Conservation (phyloP, 2,329 filamentous ascomycete genomes). For the Cordyceps cicadae region DNA sequence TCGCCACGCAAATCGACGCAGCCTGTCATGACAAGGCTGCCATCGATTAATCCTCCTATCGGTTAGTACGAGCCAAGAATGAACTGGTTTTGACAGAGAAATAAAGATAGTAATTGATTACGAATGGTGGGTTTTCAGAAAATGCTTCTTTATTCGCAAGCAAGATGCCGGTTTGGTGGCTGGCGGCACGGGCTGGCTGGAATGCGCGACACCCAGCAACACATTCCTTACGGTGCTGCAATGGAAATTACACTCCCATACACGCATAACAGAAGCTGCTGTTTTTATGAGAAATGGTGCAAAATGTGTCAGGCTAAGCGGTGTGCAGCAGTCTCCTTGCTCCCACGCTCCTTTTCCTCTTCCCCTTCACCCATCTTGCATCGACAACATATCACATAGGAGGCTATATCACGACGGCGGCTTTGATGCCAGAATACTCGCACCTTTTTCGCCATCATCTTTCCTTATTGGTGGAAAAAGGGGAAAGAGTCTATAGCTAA, state of each 20-base stretch:
- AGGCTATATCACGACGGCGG: background rate
- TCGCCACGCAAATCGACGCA: background rate
- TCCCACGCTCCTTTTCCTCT: background rate
- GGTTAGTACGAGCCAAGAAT: background rate
- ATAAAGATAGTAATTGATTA: background rate
- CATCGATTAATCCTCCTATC: background rate
- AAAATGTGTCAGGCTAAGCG: background rate
- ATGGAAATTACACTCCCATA: constrained; percentile 18
- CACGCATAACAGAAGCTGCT: background rate
- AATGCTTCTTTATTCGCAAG: background rate
- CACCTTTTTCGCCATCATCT: background rate
- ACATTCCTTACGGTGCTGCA: constrained; percentile 29
- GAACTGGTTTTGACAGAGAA: background rate
- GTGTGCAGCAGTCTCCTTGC: background rate
- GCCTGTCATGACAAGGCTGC: background rate
- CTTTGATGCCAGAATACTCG: background rate
- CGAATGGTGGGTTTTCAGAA: background rate
- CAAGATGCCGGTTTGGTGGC: background rate
- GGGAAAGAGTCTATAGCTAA: background rate
- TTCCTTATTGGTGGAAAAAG: background rate
- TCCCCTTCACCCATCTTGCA: background rate
- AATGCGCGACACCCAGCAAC: constrained; percentile 31
- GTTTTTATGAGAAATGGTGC: constrained; percentile 4
- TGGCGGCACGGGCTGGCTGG: constrained; percentile 18
- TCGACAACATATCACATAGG: background rate